These are phyloP conservation scores for Lactifluus hygrophoroides DNA, from an alignment of 768 basidiomycete genomes.

Conservation along the genomic window DNA sequence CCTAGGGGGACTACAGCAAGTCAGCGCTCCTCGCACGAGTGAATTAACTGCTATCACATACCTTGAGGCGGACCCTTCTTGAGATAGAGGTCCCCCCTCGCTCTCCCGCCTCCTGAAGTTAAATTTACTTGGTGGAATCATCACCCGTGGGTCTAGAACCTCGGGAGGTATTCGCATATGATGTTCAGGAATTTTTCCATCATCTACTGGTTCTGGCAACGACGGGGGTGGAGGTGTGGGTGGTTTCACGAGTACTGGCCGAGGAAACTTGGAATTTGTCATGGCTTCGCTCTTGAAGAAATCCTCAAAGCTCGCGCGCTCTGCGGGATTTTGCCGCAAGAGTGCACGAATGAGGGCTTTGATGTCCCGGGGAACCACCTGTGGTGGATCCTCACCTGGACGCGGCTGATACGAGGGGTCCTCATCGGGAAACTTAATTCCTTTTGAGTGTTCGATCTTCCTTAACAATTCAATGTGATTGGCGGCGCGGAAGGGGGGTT, in stretches of 20 bases:
- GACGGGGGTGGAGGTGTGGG: slow-evolving; percentile 26
- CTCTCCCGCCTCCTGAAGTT: slow-evolving; percentile 45
- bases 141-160: slow-evolving; percentile 68
- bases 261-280: slow-evolving; percentile 68
- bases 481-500: slow-evolving; percentile 88
- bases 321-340: slow-evolving; percentile 73
- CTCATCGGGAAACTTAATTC: slow-evolving; percentile 92
- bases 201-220: slow-evolving; percentile 20
- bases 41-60: background rate
- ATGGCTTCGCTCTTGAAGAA: slow-evolving; percentile 81
- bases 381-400: slow-evolving; percentile 38
- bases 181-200: slow-evolving; percentile 52
- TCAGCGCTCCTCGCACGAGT: background rate
- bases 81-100: slow-evolving; percentile 3
- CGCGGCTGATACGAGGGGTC: slow-evolving; percentile 47
- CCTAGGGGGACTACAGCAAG: background rate
- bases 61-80: slow-evolving; percentile 8
- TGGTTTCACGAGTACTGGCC: slow-evolving; percentile 33
- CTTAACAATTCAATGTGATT: slow-evolving; percentile 94
- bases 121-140: slow-evolving; percentile 79
- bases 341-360: slow-evolving; percentile 82
- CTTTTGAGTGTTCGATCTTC: slow-evolving; percentile 87
- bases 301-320: slow-evolving; percentile 83
- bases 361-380: slow-evolving; percentile 67
- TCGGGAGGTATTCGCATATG: slow-evolving; percentile 71